These are phyloP conservation scores for Heritiera fomes DNA, from an alignment of 345 rosid genomes.

Conservation along the genomic window DNA sequence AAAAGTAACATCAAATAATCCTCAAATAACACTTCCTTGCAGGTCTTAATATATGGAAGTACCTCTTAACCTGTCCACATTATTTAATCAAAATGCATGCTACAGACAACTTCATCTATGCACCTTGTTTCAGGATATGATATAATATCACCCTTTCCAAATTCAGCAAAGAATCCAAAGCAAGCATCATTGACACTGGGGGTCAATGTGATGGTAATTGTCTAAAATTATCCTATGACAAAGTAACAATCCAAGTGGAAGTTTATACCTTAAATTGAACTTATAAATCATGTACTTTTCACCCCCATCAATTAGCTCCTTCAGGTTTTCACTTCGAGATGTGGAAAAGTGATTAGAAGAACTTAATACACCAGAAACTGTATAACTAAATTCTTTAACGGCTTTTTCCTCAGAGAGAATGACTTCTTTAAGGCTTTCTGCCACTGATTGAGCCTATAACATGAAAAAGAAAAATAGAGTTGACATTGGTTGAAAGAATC, in stretches of 20 bases:
- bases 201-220: neutral
- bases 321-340: constrained; percentile 63
- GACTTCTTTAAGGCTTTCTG: constrained; percentile 51
- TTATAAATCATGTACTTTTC: constrained; percentile 66
- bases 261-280: constrained; percentile 64
- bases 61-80: neutral
- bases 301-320: constrained; percentile 49
- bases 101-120: neutral
- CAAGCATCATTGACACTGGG: neutral
- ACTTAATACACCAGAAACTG: constrained; percentile 68
- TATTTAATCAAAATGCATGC: neutral
- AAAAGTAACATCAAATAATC: neutral
- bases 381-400: constrained; percentile 41
- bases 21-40: neutral
- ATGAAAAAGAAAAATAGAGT: constrained; percentile 13
- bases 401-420: constrained; percentile 51
- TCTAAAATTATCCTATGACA: neutral
- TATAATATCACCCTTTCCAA: neutral
- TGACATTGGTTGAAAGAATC: neutral
- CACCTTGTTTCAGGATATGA: neutral
- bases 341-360: constrained; percentile 57
- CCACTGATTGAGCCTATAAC: constrained; percentile 40
- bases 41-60: neutral
- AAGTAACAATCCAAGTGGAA: constrained; percentile 13
- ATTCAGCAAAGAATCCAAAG: neutral